These are phyloP conservation scores for Solanum virginianum DNA, from an alignment of 257 asterid species.

Conservation along the genomic window DNA sequence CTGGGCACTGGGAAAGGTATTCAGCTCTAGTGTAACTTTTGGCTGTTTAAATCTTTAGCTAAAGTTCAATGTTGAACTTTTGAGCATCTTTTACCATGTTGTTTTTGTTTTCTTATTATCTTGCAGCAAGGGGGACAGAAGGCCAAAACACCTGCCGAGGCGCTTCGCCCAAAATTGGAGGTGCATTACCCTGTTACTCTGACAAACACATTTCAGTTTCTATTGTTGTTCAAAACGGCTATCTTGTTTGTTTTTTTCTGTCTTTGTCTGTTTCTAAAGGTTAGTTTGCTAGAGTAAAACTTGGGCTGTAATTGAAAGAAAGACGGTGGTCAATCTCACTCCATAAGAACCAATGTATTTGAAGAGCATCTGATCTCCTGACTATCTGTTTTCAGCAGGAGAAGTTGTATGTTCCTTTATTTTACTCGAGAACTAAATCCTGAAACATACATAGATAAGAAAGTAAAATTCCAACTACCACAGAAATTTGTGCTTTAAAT, in stretches of 20 bases:
- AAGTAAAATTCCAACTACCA: background rate
- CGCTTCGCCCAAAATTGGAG: conserved; percentile 75
- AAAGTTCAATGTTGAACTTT: background rate
- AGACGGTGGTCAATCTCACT: background rate
- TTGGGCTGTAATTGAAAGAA: background rate
- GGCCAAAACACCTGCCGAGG: conserved; percentile 67
- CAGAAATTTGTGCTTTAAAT: background rate
- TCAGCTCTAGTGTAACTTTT: background rate
- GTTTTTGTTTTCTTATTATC: background rate
- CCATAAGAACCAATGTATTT: background rate
- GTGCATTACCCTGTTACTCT: conserved; percentile 13
- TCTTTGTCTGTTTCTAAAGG: background rate
- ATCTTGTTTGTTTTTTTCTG: background rate
- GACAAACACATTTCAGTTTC: background rate
- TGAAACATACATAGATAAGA: background rate
- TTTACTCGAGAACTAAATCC: background rate
- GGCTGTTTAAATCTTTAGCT: background rate
- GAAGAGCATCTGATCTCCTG: background rate
- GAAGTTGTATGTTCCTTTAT: background rate
- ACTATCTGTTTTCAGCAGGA: background rate
- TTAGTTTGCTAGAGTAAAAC: background rate
- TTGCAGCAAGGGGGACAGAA: conserved; percentile 44
- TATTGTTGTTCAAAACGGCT: background rate
- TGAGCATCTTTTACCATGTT: background rate
- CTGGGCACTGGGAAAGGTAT: conserved; percentile 84